Evolutionary conservation across 768 basidiomycete species (phyloP), one percentile per base, ranked within the genome.

Genomic region (Tulasnella sp.): DNA sequence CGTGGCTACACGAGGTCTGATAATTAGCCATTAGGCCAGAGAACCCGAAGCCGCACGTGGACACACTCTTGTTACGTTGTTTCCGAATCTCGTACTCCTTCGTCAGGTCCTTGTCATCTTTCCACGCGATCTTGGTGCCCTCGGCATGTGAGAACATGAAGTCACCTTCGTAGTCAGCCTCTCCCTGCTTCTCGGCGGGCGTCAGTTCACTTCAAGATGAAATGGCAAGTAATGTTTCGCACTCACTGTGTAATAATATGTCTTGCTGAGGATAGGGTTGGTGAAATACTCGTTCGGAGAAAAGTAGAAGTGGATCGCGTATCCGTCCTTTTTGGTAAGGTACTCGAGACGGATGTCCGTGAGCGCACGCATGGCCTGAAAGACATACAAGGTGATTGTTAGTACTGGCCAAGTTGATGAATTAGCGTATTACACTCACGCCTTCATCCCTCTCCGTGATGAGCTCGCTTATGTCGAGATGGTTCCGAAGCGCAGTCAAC

Each of bases 1-100:
- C 58, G 75, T 76, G 64, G 73, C 74, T 76, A 49, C n/a, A n/a
- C n/a, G n/a, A n/a, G n/a, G n/a, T n/a, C n/a, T n/a, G n/a, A 12
- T 2, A 21, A 53, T 51, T 42, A 64, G 29, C n/a, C 41, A 10
- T 43, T 59, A 17, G 65, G 58, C 30, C n/a, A n/a, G 1, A 27
- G 24, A 15, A 24, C 7, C 21, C 38, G 9, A 25, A 27, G 11
- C n/a, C n/a, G n/a, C n/a, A n/a, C n/a, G n/a, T n/a, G n/a, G n/a
- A 73, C 81, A 58, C 67, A 96, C 93, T 92, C 80, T 97, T 99
- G 76, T 99, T 99, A 67, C 94, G 78, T 74, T 98, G 94, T 78
- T 96, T 97, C 80, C 94, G 96, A 71, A 97, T 93, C 76, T 98
- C 94, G 66, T 90, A 87, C 74, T 89, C 88, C 75, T 92, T 91